Evolutionary conservation across 139 green algal genomes (phyloP).

Genomic region (Haematococcus lacustris): DNA sequence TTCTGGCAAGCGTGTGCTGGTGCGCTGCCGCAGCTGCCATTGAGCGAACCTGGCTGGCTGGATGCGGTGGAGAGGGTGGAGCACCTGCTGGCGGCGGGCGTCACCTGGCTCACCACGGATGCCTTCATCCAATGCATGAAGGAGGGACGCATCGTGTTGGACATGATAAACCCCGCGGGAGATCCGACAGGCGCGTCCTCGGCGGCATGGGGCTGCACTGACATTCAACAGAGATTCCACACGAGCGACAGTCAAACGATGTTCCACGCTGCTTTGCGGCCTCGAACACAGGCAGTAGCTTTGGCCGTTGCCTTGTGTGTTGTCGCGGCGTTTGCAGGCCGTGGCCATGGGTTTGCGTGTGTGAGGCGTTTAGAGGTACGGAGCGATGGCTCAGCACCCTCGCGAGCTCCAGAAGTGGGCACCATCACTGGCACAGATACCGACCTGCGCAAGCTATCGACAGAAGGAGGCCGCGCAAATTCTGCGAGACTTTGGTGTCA

Average conservation of each 20-base stretch:
- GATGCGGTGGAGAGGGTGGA: neutral
- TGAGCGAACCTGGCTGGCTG: neutral
- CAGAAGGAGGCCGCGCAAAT: neutral
- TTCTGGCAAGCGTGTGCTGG: too few species aligned
- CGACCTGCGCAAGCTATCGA: slow-evolving; percentile 4
- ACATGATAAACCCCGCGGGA: neutral
- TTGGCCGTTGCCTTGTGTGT: too few species aligned
- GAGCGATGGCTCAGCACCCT: neutral
- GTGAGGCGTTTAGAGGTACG: neutral
- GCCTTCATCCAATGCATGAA: neutral
- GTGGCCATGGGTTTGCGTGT: slow-evolving; percentile 4
- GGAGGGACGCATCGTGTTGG: neutral
- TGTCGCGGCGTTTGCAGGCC: too few species aligned
- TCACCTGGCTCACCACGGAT: slow-evolving; percentile 1
- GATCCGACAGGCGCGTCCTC: too few species aligned
- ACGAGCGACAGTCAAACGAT: too few species aligned
- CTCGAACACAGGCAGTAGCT: too few species aligned
- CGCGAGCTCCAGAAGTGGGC: neutral
- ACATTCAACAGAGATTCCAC: too few species aligned
- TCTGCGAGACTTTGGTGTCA: neutral
- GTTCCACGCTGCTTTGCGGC: too few species aligned
- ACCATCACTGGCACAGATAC: slow-evolving; percentile 5
- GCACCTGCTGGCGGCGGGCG: neutral
- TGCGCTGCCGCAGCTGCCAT: neutral
- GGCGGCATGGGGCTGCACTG: too few species aligned